A percentile compares a stretch with the other conserved stretches of the same genome.
Conservation (phyloP, 2,329 filamentous ascomycete genomes). For the Sclerotinia spermophila region DNA sequence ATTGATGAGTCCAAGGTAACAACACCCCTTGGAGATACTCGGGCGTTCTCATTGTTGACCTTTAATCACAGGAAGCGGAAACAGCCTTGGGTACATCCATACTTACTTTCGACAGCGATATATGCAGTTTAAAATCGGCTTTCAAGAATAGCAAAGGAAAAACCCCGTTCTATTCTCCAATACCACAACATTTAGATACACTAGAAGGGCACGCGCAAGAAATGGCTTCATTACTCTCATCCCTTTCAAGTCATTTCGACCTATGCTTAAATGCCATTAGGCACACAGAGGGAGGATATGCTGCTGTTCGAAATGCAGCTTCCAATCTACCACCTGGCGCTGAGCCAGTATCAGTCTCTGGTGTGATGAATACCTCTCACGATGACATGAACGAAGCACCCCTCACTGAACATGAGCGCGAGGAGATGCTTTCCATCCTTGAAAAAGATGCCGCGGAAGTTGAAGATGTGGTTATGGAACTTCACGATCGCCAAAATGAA, state of each 20-base stretch:
- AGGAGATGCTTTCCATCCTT: conserved; percentile 80
- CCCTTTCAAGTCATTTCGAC: conserved; percentile 84
- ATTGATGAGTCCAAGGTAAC: conserved; percentile 66
- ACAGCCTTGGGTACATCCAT: conserved; percentile 68
- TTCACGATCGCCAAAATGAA: conserved; percentile 69
- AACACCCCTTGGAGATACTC: neutral
- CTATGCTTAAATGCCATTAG: conserved; percentile 88
- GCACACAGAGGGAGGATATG: conserved; percentile 78
- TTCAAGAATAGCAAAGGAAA: conserved; percentile 35
- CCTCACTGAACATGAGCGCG: conserved; percentile 70
- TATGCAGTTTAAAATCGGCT: conserved; percentile 58
- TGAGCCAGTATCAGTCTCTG: conserved; percentile 60
- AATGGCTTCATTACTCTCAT: conserved; percentile 78
- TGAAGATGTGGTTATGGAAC: conserved; percentile 63
- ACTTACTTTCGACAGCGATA: conserved; percentile 68
- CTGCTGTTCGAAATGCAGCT: conserved; percentile 64
- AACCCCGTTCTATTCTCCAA: conserved; percentile 38
- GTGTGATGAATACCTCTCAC: conserved; percentile 52
- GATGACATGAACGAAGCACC: conserved; percentile 58
- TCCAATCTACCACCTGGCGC: conserved; percentile 51
- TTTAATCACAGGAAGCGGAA: conserved; percentile 52
- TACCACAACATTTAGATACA: conserved; percentile 45
- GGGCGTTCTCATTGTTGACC: neutral
- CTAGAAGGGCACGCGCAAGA: conserved; percentile 61
- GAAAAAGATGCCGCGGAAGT: conserved; percentile 66